phyloP scores from a whole-genome alignment of 176 grass and related monocot species.

The Lolium multiflorum region DNA sequence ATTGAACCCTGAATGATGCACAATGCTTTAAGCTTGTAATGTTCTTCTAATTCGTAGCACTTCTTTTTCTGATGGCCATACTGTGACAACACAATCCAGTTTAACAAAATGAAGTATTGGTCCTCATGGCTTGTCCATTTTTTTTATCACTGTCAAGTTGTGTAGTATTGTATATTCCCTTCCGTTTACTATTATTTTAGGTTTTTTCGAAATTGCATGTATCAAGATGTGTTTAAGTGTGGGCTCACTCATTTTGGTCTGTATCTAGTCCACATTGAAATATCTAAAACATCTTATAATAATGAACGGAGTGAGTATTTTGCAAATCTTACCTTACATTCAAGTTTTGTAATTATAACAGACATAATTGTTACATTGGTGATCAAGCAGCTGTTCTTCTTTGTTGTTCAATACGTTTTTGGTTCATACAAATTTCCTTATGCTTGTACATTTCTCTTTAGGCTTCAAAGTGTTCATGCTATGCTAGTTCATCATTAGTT shows the following conservation, averaged over 20 bases:
- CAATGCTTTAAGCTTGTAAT: constrained; percentile 14
- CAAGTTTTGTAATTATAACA: not conserved
- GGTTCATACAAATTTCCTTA: not conserved
- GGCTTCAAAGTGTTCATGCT: not conserved
- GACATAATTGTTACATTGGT: not conserved
- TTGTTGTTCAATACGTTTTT: not conserved
- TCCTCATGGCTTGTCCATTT: not conserved
- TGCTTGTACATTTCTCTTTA: constrained; percentile 10
- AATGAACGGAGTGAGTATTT: not conserved
- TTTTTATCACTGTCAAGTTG: constrained; percentile 11
- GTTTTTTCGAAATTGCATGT: no score
- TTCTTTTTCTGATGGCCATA: not conserved
- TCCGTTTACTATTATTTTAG: no score
- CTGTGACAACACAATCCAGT: constrained; percentile 9
- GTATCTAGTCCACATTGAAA: no score
- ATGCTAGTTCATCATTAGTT: constrained; percentile 30
- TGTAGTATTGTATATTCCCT: not conserved
- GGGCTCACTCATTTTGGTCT: no score
- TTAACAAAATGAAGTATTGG: not conserved
- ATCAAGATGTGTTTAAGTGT: no score
- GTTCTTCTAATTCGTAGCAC: not conserved
- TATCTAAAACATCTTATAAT: no score
- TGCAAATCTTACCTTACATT: not conserved
- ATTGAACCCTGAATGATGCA: not conserved
- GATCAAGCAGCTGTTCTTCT: constrained; percentile 8